Evolutionary conservation across 768 basidiomycete species (phyloP).

Genomic region (Naganishia friedmannii): DNA sequence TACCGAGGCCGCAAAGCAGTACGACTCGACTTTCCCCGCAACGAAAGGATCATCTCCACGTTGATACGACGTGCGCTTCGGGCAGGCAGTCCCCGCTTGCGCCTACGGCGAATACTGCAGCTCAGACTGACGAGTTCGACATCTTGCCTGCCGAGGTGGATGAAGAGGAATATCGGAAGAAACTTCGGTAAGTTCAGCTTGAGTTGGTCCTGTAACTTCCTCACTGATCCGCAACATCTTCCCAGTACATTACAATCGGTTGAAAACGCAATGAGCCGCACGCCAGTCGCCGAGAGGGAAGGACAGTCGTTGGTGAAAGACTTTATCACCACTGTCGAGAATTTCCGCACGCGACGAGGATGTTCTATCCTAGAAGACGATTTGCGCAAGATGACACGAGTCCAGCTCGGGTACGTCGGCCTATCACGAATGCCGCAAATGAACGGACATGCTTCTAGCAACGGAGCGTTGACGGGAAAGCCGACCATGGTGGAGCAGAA

Average conservation of each 20-base stretch:
- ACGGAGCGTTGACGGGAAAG: not conserved
- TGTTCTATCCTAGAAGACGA: not conserved
- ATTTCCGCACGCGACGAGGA: not conserved
- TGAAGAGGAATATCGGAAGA: not conserved
- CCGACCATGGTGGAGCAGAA: not conserved
- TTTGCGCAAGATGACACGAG: not conserved
- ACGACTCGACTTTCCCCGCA: not conserved
- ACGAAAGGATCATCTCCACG: not conserved
- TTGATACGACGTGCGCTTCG: not conserved
- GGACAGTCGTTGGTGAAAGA: not conserved
- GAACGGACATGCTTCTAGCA: not conserved
- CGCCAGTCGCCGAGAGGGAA: not conserved
- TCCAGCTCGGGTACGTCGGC: not conserved
- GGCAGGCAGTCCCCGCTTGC: not conserved
- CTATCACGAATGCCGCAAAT: not conserved
- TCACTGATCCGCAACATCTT: not conserved
- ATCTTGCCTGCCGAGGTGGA: not conserved
- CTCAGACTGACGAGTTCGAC: constrained; percentile 6
- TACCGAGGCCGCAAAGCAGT: not conserved
- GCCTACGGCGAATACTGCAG: not conserved
- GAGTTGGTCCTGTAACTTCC: not conserved
- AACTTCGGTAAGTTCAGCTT: not conserved
- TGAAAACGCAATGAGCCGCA: constrained; percentile 1
- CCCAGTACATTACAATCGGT: constrained; percentile 7
- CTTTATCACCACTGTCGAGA: not conserved